These are phyloP conservation scores for Henckelia pumila DNA, from an alignment of 257 asterid genomes.

Conservation along the genomic window DNA sequence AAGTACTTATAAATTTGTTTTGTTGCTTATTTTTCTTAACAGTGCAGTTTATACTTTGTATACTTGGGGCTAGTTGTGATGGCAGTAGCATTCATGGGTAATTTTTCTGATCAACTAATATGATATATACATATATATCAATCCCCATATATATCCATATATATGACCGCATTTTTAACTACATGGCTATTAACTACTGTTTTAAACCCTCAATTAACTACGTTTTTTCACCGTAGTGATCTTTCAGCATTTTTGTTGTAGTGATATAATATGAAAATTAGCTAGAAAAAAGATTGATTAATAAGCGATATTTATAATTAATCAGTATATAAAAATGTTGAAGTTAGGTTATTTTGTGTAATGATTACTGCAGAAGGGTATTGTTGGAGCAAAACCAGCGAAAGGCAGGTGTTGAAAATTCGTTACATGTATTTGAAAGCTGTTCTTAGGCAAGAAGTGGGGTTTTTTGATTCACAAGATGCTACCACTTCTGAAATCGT, in stretches of 20 bases:
- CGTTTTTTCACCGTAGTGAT: no score
- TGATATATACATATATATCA: no score
- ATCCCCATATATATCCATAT: no score
- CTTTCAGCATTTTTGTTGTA: no score
- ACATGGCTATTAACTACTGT: no score
- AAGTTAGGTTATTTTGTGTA: background rate
- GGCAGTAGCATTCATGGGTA: conserved; percentile 88
- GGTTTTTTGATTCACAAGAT: conserved; percentile 86
- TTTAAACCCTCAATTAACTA: no score
- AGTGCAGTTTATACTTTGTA: conserved; percentile 84
- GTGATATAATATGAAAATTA: no score
- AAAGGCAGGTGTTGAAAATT: conserved; percentile 61
- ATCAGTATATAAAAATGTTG: background rate
- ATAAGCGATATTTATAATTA: no score
- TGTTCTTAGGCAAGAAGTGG: conserved; percentile 80
- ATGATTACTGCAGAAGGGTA: conserved; percentile 60
- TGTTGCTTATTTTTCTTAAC: conserved; percentile 28
- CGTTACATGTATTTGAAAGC: conserved; percentile 85
- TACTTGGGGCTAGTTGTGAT: conserved; percentile 75
- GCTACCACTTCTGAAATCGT: conserved; percentile 79
- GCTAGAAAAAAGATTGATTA: no score
- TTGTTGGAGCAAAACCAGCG: conserved; percentile 92
- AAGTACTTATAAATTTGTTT: conserved; percentile 1
- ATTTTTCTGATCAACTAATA: conserved; percentile 11
- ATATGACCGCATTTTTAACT: no score